Evolutionary conservation across 768 basidiomycete genomes (phyloP), one percentile per base, ranked within the genome.

Genomic region (Cytidiella melzeri): DNA sequence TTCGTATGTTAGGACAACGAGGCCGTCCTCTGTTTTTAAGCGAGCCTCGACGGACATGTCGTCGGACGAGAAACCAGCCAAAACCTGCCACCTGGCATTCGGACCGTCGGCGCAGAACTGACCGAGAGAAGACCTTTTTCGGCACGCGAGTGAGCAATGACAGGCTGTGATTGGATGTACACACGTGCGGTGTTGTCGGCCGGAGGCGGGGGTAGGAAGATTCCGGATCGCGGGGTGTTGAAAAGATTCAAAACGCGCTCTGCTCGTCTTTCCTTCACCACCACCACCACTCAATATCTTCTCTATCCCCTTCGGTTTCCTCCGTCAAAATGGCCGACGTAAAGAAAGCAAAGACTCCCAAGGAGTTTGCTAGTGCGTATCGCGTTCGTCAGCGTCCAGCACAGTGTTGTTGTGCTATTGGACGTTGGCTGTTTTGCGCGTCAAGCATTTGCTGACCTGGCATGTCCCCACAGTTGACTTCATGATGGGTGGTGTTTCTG

Each of bases 401-500:
- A 45, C 42, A 15, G 30, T 34, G 7, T 34, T 34, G 30, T 15
- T 7, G 27, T 41, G 40, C 24, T 41, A 38, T 36, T 44, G 37
- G 1, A 27, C 37, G 41, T 34, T 40, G 43, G 24, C 43, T 24
- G 0, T 28, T 2, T 43, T 12, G 4, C 41, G 18, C 30, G 30
- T 34, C 18, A 43, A 18, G 53, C 53, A 43, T 57, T 51, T 66
- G 50, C 65, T 70, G 62, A 70, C 62, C 67, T 64, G 54, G 62
- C 58, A 60, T 55, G 45, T 50, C 43, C 46, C 4, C 62, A 30
- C 62, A 92, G 91, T 81, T 65, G 92, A 94, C 69, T 94, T 94
- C 81, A 68, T 93, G 74, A 94, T 94, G 92, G 92, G 92, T 68
- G 92, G 90, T 84, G 87, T 92, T 62, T 91, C 89, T 56, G 88